Evolutionary conservation across 2,329 filamentous ascomycete species (phyloP).

Genomic region (Phaeosphaeriaceae sp.): DNA sequence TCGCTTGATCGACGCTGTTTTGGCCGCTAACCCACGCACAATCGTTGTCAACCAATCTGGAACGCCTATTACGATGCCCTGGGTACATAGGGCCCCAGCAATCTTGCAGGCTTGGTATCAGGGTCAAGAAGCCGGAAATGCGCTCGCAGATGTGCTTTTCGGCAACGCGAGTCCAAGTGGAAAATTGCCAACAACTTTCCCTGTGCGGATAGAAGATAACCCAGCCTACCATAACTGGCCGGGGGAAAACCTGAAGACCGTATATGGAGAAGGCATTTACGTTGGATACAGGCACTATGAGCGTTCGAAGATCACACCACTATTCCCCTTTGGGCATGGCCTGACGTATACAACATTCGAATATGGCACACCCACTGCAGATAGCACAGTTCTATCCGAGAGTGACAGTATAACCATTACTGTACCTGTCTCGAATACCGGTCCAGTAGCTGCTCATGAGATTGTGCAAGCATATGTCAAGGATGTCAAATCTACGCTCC

Average conservation of each 20-base stretch:
- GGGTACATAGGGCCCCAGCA: conserved; percentile 68
- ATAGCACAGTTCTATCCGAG: conserved; percentile 56
- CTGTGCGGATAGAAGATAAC: conserved; percentile 64
- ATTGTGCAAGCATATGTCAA: conserved; percentile 72
- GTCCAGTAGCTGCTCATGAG: conserved; percentile 64
- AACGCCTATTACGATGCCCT: conserved; percentile 74
- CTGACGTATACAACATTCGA: conserved; percentile 77
- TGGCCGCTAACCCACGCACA: conserved; percentile 70
- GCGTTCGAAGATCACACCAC: conserved; percentile 61
- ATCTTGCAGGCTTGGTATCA: conserved; percentile 83
- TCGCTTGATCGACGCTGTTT: conserved; percentile 67
- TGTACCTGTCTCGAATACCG: conserved; percentile 63
- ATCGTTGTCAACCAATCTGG: conserved; percentile 78
- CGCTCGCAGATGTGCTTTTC: conserved; percentile 78
- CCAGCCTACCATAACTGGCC: conserved; percentile 77
- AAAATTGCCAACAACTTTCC: conserved; percentile 77
- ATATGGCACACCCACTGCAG: conserved; percentile 65
- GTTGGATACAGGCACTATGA: conserved; percentile 79
- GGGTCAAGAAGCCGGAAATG: conserved; percentile 85
- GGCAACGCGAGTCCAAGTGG: conserved; percentile 76
- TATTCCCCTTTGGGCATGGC: conserved; percentile 80
- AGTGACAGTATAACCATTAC: conserved; percentile 54
- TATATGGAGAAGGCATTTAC: conserved; percentile 76
- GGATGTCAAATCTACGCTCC: conserved; percentile 68
- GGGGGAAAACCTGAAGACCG: conserved; percentile 69